A percentile compares a stretch with the other conserved stretches of the same genome.
phyloP scores from a whole-genome alignment of 495 filamentous ascomycete species.

The Penicillium nucicola region DNA sequence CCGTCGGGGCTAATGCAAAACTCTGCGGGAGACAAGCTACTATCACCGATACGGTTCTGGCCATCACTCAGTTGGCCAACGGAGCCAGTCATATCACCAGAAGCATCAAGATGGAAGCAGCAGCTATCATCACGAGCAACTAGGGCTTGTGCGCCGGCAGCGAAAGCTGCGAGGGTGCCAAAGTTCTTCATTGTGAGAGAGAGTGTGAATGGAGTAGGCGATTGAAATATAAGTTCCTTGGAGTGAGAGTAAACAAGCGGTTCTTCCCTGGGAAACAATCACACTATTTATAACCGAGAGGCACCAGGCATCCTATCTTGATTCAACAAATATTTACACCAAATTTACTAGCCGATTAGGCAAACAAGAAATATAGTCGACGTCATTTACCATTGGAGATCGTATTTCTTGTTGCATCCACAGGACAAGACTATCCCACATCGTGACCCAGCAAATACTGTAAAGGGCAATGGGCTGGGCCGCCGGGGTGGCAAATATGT shows the following conservation, averaged over 20 bases:
- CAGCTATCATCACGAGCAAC: slow-evolving; percentile 32
- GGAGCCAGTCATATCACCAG: slow-evolving; percentile 41
- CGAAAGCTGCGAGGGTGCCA: slow-evolving; percentile 28
- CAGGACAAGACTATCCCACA: background rate
- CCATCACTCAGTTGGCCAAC: slow-evolving; percentile 44
- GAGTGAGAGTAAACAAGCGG: background rate
- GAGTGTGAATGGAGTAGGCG: background rate
- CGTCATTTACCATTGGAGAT: background rate
- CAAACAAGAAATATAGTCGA: background rate
- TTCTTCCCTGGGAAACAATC: background rate
- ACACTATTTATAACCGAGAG: background rate
- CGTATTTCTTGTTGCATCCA: background rate
- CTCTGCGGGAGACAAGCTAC: slow-evolving; percentile 3
- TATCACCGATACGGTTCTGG: too few species aligned
- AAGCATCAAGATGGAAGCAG: slow-evolving; percentile 46
- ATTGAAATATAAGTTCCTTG: background rate
- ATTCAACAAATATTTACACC: background rate
- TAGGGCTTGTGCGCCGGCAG: slow-evolving; percentile 33
- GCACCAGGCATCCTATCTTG: background rate
- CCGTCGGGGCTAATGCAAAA: slow-evolving; percentile 44
- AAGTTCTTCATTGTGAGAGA: slow-evolving; percentile 26
- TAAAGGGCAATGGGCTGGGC: background rate
- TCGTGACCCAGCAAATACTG: background rate
- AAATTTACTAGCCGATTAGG: background rate
- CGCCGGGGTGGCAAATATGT: too few species aligned